A percentile compares a stretch with the other conserved stretches of the same genome.
Conservation (phyloP, 345 rosid genomes). For the Angophora floribunda region DNA sequence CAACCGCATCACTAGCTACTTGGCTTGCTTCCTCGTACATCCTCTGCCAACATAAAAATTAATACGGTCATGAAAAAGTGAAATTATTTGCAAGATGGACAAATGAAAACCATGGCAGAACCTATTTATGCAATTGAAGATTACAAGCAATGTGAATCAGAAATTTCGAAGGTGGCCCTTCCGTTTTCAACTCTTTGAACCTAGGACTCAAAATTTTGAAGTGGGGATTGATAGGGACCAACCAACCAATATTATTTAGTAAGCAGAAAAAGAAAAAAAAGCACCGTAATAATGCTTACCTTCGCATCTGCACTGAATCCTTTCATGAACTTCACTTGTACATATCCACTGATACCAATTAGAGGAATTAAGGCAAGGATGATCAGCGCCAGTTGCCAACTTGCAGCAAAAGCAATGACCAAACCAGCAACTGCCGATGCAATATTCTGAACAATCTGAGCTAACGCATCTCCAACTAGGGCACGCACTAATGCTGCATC, state of each 20-base stretch:
- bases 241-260: background rate
- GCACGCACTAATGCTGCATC: slow-evolving; percentile 71
- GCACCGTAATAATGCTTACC: slow-evolving; percentile 20
- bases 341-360: slow-evolving; percentile 44
- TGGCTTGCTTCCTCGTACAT: slow-evolving; percentile 95
- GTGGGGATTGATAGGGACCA: background rate
- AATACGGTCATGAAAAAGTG: background rate
- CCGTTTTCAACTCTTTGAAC: background rate
- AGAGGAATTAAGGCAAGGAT: slow-evolving; percentile 57
- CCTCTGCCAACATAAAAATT: slow-evolving; percentile 22
- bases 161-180: background rate
- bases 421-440: slow-evolving; percentile 55
- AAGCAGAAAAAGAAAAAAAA: background rate
- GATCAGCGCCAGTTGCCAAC: slow-evolving; percentile 65
- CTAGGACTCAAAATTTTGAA: background rate
- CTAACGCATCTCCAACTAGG: slow-evolving; percentile 69
- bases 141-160: background rate
- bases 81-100: background rate
- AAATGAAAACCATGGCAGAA: background rate
- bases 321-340: slow-evolving; percentile 51
- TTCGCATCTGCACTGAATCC: slow-evolving; percentile 81
- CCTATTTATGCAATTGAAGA: background rate
- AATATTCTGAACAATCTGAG: slow-evolving; percentile 46
- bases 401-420: slow-evolving; percentile 63
- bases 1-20: slow-evolving; percentile 83